Base-by-base conservation (phyloP, 1,139 yeast genomes). In the Komagataea norvegica region DNA sequence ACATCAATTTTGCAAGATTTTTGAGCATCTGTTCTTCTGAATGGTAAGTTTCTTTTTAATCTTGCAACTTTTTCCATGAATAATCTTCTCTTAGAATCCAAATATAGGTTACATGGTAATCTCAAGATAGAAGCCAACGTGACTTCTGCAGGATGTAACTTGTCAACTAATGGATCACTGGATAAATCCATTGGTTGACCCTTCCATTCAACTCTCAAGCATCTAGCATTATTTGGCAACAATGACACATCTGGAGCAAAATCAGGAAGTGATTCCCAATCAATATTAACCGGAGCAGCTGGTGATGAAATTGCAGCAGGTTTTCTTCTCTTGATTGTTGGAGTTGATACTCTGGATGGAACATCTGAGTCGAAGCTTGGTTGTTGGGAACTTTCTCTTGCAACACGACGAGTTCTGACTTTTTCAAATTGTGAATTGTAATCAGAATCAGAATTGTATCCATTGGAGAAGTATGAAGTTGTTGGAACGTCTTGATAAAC, bases 1-100 rank as follows among this genome's bases (percentile, higher is more conserved):
- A 91, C 98, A 62, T 91, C 98, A 47, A 91, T 89, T 50, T 96
- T 77, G 60, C 97, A 89, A 8, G 96, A 95, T 69, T 91, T 89
- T 63, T 91, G 97, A 11, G 96, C 94, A 61, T 91, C 98, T 0
- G 97, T 91, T 65, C 96, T 79, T 66, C 97, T 80, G 64, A 91
- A 91, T 32, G 91, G 94, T 60, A 83, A 72, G 23, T 85, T 86
- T 41, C 70, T 70, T 56, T 76, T 78, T 56, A 83, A 64, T 44
- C 96, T 74, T 44, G 76, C 75, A 28, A 88, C 94, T 64, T 89
- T 89, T 59, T 91, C 97, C 45, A 77, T 75, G 61, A 91, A 91
- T 26, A 91, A 68, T 51, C 98, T 74, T 61, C 93, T 77, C 68
- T 91, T 91, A 7, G 96, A 86, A 61, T 91, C 98, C 57, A 89